These are phyloP conservation scores for Candida tunisiensis DNA, from an alignment of 1,139 yeast genomes.

Conservation along the genomic window DNA sequence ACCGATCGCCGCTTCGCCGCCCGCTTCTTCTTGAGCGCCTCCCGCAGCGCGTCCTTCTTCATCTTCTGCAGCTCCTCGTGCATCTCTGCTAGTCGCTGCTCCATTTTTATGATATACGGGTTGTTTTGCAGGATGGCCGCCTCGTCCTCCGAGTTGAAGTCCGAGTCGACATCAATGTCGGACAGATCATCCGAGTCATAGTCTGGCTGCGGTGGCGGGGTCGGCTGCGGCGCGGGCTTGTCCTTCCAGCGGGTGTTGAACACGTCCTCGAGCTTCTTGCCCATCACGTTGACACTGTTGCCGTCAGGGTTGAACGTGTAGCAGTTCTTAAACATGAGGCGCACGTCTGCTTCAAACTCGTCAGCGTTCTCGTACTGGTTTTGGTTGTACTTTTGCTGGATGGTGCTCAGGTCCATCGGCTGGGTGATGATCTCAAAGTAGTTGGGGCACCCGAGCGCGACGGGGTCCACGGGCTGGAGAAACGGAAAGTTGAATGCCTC, in stretches of 20 bases:
- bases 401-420: conserved; percentile 92
- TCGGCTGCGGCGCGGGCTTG: conserved; percentile 62
- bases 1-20: conserved; percentile 5
- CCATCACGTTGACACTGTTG: conserved; percentile 90
- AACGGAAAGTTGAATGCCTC: conserved; percentile 80
- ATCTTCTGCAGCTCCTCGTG: conserved; percentile 67
- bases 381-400: conserved; percentile 62
- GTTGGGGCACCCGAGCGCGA: conserved; percentile 82
- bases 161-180: too few relatives aligned
- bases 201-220: conserved; percentile 23
- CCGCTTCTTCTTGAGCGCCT: too few relatives aligned
- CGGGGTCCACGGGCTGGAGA: conserved; percentile 87
- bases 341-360: conserved; percentile 69
- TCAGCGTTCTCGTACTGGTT: conserved; percentile 83
- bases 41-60: conserved; percentile 52
- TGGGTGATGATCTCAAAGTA: conserved; percentile 70
- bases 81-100: conserved; percentile 75
- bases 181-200: conserved; percentile 33
- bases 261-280: conserved; percentile 71
- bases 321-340: conserved; percentile 76
- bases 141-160: conserved; percentile 58
- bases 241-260: conserved; percentile 85
- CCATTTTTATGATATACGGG: conserved; percentile 81
- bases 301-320: conserved; percentile 91
- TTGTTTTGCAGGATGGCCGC: conserved; percentile 54